Conservation (phyloP, 208 protist genomes). For the Leishmania tropica region DNA sequence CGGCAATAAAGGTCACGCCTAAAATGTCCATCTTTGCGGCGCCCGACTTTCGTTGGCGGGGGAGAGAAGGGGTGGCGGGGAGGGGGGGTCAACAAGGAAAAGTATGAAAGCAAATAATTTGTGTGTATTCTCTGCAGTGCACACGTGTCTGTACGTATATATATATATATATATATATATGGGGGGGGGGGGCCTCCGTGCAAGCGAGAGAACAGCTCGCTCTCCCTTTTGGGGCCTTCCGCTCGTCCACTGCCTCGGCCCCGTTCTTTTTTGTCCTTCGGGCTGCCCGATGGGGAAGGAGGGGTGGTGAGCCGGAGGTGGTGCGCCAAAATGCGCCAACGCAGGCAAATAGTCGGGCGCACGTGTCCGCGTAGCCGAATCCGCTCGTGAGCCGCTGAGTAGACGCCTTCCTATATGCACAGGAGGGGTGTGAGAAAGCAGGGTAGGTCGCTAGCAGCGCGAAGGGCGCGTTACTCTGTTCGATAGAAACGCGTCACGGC, state of each 20-base stretch:
- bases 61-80: not conserved
- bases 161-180: not conserved
- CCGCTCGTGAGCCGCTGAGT: not conserved
- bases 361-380: not conserved
- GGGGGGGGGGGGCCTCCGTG: not conserved
- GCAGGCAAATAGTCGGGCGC: not conserved
- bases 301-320: not conserved
- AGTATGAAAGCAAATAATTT: not conserved
- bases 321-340: not conserved
- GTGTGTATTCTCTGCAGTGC: not conserved
- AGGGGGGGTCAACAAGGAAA: conserved; percentile 1
- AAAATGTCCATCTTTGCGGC: conserved; percentile 49
- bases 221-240: not conserved
- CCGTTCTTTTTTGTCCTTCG: not conserved
- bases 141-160: not conserved
- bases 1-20: conserved; percentile 64
- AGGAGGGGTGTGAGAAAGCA: not conserved
- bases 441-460: not conserved
- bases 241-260: not conserved
- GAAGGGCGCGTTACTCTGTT: not conserved
- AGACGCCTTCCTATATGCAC: not conserved
- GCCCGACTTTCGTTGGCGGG: not conserved
- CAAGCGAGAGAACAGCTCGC: not conserved
- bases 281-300: not conserved
- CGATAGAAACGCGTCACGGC: not conserved